A percentile compares a stretch with the other conserved stretches of the same genome.
Conservation (phyloP, 78 protist genomes). For the Diacronema lutheri region DNA sequence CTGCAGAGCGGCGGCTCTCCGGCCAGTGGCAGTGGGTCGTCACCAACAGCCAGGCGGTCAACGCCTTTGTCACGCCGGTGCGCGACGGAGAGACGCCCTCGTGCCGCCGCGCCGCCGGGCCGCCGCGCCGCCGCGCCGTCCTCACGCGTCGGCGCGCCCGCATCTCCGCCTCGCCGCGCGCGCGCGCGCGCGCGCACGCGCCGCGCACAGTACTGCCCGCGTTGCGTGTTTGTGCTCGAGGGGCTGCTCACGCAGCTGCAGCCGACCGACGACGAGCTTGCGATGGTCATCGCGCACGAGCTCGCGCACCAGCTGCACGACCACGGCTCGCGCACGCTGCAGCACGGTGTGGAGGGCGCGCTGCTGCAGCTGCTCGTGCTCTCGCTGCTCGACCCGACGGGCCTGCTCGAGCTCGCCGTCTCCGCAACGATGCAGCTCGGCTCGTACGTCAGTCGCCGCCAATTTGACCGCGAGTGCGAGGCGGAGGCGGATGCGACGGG, state of each 20-base stretch:
- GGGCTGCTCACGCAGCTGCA: background rate
- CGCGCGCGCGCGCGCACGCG: no score
- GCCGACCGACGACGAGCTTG: background rate
- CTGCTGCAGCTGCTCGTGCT: background rate
- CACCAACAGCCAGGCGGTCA: background rate
- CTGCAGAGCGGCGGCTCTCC: background rate
- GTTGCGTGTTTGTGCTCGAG: background rate
- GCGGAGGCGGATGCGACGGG: no score
- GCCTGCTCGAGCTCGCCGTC: background rate
- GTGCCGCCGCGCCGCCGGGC: no score
- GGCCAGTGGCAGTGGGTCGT: background rate
- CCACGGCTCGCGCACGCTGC: no score
- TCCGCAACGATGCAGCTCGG: no score
- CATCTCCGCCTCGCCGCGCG: no score
- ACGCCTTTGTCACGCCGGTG: background rate
- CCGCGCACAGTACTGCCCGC: constrained; percentile 6
- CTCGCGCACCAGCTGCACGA: background rate
- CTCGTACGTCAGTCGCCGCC: no score
- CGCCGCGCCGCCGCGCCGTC: no score
- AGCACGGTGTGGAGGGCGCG: background rate
- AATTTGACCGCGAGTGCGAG: no score
- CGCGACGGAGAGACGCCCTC: no score
- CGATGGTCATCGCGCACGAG: background rate
- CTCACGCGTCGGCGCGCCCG: no score
- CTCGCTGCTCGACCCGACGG: background rate